These are phyloP conservation scores for Cryptococcus sp. DNA, from an alignment of 1,284 basidiomycete genomes.

Conservation along the genomic window DNA sequence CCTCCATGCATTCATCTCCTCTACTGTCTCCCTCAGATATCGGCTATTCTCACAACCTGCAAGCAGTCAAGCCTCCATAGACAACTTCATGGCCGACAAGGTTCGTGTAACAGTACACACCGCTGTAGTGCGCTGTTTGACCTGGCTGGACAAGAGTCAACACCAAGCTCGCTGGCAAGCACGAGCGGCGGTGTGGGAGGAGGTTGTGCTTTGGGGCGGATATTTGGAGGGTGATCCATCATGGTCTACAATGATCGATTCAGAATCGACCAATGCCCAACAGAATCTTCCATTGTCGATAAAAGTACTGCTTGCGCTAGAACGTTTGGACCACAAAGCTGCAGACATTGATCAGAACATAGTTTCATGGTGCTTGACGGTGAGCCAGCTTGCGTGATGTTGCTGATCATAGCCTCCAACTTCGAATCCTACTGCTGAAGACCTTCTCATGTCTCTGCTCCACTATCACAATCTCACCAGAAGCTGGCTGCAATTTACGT, in stretches of 20 bases:
- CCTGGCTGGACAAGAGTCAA: background rate
- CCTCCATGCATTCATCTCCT: slow-evolving; percentile 1
- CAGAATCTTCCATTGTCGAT: slow-evolving; percentile 5
- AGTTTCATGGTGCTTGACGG: too few species aligned
- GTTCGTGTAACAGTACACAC: slow-evolving; percentile 27
- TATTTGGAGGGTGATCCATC: slow-evolving; percentile 37
- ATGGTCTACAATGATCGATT: slow-evolving; percentile 21
- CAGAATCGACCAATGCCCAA: slow-evolving; percentile 15
- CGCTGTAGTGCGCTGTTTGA: slow-evolving; percentile 14
- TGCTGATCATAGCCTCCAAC: too few species aligned
- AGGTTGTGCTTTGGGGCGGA: slow-evolving; percentile 35
- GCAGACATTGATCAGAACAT: too few species aligned
- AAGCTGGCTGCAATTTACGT: too few species aligned
- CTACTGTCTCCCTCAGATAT: slow-evolving; percentile 2
- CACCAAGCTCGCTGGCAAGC: slow-evolving; percentile 2
- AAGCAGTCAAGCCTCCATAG: slow-evolving; percentile 21
- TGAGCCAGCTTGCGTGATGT: too few species aligned
- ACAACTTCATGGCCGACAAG: slow-evolving; percentile 33
- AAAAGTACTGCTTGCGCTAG: background rate
- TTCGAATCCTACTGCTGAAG: too few species aligned
- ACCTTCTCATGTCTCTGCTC: too few species aligned
- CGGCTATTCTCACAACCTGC: slow-evolving; percentile 23
- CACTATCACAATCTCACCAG: too few species aligned
- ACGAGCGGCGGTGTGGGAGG: slow-evolving; percentile 23
- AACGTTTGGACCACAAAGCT: background rate